Percentiles rank a stretch among this genome's conserved stretches.
Evolutionary conservation across 768 basidiomycete genomes (phyloP).

Genomic region (Punctularia strigosozonata): DNA sequence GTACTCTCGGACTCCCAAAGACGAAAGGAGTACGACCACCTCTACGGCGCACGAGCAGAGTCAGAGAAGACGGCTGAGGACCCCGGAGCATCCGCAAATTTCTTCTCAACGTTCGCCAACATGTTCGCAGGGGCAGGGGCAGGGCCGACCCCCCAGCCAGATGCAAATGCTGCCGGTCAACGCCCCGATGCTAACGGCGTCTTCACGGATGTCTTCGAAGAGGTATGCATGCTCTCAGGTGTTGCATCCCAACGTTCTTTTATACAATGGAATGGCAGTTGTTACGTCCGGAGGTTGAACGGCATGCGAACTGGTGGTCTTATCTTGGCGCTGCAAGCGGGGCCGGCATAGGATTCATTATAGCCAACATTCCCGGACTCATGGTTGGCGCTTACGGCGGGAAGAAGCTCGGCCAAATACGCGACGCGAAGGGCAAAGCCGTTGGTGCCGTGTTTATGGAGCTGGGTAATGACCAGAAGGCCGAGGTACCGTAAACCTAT

Average conservation of each 20-base stretch:
- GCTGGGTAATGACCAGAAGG: slow-evolving; percentile 69
- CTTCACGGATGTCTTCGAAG: slow-evolving; percentile 87
- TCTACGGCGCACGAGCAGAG: slow-evolving; percentile 43
- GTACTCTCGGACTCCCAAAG: slow-evolving; percentile 74
- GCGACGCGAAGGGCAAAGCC: slow-evolving; percentile 91
- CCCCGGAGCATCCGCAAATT: slow-evolving; percentile 56
- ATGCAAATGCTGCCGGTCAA: slow-evolving; percentile 19
- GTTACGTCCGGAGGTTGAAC: slow-evolving; percentile 71
- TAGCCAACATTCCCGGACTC: slow-evolving; percentile 78
- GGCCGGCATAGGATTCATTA: slow-evolving; percentile 33
- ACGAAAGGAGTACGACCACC: slow-evolving; percentile 58
- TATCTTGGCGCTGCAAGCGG: slow-evolving; percentile 64
- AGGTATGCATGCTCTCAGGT: slow-evolving; percentile 34
- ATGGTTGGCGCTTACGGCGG: slow-evolving; percentile 82
- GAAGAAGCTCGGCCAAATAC: slow-evolving; percentile 80
- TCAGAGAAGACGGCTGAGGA: slow-evolving; percentile 40
- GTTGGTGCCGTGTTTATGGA: slow-evolving; percentile 81
- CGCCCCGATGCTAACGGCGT: slow-evolving; percentile 71
- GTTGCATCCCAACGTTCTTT: slow-evolving; percentile 1
- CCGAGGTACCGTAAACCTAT: slow-evolving; percentile 46
- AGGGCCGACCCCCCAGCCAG: slow-evolving; percentile 16
- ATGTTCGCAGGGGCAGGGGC: slow-evolving; percentile 46
- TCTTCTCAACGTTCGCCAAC: slow-evolving; percentile 66
- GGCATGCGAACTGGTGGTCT: slow-evolving; percentile 61
- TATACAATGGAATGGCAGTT: slow-evolving; percentile 33